Conservation (phyloP, 2,329 filamentous ascomycete genomes). For the Trichophyton benhamiae region DNA sequence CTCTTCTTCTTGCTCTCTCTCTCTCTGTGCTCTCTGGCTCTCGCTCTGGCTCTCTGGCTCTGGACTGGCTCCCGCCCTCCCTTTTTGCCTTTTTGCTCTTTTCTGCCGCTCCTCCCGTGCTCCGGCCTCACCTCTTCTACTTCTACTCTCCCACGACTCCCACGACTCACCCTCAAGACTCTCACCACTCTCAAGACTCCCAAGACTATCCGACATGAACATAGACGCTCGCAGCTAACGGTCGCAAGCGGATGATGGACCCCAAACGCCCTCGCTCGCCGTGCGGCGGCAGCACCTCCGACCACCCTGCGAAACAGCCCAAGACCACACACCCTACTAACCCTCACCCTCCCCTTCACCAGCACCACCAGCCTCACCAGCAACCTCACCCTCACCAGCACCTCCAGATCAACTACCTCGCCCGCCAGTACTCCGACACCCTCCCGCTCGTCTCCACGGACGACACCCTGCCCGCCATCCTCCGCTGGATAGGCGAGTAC, state of each 20-base stretch:
- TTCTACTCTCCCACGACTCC: conserved; percentile 32
- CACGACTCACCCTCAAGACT: conserved; percentile 25
- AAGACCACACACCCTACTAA: conserved; percentile 30
- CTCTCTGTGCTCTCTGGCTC: background rate
- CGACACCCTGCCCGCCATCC: conserved; percentile 61
- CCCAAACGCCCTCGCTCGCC: conserved; percentile 25
- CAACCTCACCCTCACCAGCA: conserved; percentile 37
- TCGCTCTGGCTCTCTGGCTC: background rate
- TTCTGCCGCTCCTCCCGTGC: conserved; percentile 6
- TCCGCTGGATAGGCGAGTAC: conserved; percentile 64
- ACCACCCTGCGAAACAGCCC: conserved; percentile 37
- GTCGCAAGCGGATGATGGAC: background rate
- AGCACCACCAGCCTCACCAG: conserved; percentile 30
- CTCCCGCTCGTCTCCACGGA: conserved; percentile 50
- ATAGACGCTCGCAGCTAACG: background rate
- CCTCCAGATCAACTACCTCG: conserved; percentile 57
- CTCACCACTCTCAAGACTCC: background rate
- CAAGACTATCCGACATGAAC: conserved; percentile 11
- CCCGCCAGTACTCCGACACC: conserved; percentile 49
- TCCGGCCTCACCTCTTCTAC: conserved; percentile 6
- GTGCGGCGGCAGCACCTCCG: conserved; percentile 29
- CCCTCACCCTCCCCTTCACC: conserved; percentile 29
- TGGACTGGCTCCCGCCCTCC: too few relatives aligned
- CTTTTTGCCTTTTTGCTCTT: conserved; percentile 6
- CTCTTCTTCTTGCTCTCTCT: background rate